Percentiles rank a stretch among this genome's conserved stretches.
Conservation (phyloP, 129 eudicot genomes). For the Silybum marianum region DNA sequence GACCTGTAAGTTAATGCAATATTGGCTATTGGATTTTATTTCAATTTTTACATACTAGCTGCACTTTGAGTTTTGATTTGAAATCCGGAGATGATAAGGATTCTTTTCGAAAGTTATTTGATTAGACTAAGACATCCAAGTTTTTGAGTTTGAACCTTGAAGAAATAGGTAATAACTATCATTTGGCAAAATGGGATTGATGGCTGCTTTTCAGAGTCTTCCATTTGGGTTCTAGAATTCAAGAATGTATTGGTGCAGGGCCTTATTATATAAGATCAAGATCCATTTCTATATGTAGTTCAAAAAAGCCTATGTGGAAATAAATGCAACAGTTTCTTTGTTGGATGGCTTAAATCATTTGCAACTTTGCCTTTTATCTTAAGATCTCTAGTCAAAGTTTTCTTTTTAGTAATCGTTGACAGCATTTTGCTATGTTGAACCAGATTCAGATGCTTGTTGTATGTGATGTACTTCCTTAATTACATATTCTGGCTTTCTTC, state of each 20-base stretch:
- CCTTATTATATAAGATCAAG: background rate
- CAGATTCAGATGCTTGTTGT: too few species aligned
- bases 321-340: background rate
- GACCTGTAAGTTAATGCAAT: slow-evolving; percentile 39
- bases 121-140: background rate
- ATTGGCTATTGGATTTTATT: background rate
- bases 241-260: background rate
- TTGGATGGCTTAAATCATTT: background rate
- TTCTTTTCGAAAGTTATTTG: background rate
- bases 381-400: background rate
- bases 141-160: background rate
- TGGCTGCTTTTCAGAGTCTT: background rate
- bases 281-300: background rate
- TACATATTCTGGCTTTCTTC: slow-evolving; percentile 1
- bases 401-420: background rate
- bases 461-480: too few species aligned
- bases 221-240: background rate
- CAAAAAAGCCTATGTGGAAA: background rate
- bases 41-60: background rate
- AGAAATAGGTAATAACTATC: background rate
- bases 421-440: background rate
- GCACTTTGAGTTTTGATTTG: background rate
- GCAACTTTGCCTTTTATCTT: background rate
- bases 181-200: background rate
- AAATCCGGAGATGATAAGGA: too few species aligned